Conservation (phyloP, 768 basidiomycete species). For the Leucocoprinus birnbaumii region DNA sequence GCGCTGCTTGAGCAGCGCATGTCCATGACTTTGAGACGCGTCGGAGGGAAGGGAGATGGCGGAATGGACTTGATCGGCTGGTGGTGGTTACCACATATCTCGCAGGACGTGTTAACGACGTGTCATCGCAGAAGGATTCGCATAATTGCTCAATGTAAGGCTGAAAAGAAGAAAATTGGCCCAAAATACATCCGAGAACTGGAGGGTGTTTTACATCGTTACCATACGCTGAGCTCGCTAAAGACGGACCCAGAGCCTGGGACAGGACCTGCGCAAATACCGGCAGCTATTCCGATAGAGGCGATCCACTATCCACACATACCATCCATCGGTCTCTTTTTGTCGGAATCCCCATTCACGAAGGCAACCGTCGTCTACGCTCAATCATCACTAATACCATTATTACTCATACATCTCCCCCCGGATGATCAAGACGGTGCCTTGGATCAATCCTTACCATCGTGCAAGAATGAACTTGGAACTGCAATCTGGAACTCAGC, state of each 20-base stretch:
- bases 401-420: constrained; percentile 79
- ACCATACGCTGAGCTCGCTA: constrained; percentile 20
- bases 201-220: constrained; percentile 79
- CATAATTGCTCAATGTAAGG: constrained; percentile 88
- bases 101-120: background rate
- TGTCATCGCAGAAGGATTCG: constrained; percentile 53
- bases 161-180: constrained; percentile 76
- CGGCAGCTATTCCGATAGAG: background rate
- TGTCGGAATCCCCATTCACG: constrained; percentile 83
- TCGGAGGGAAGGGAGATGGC: constrained; percentile 88
- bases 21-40: constrained; percentile 76
- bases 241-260: background rate
- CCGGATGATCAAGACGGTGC: constrained; percentile 18
- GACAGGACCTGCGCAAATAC: background rate
- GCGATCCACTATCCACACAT: background rate
- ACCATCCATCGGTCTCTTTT: constrained; percentile 59
- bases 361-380: constrained; percentile 65
- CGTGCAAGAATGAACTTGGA: constrained; percentile 27
- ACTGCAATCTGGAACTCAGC: constrained; percentile 70
- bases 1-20: constrained; percentile 57
- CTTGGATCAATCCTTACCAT: too few species aligned
- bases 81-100: constrained; percentile 77
- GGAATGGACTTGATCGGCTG: constrained; percentile 88
- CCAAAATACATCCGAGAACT: constrained; percentile 85
- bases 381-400: constrained; percentile 71